Evolutionary conservation across 164 flowering plant genomes (phyloP).

Genomic region (Liriodendron chinense): DNA sequence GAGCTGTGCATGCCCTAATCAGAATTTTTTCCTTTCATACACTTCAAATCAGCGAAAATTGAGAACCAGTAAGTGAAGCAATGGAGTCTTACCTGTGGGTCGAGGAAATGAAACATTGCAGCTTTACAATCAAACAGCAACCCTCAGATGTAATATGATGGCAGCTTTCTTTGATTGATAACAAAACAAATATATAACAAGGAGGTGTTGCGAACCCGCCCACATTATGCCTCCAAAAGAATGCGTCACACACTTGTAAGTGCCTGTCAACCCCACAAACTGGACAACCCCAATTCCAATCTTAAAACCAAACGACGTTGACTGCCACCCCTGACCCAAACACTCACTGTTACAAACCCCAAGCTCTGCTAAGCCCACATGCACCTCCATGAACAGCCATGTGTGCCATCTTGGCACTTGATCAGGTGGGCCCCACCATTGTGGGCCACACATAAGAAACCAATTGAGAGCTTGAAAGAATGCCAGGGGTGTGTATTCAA

Average conservation of each 20-base stretch:
- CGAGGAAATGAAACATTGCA: no score
- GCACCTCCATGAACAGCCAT: not conserved
- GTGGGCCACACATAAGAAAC: no score
- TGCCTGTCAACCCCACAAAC: slow-evolving; percentile 14
- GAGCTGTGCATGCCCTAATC: no score
- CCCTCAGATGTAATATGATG: slow-evolving; percentile 11
- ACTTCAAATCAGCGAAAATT: no score
- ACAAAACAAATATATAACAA: slow-evolving; percentile 41
- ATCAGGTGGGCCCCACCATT: not conserved
- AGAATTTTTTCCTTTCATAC: no score
- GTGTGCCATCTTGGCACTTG: not conserved
- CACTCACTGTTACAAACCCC: no score
- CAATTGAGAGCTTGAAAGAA: no score
- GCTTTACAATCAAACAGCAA: not conserved
- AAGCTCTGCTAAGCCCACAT: no score
- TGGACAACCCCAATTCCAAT: slow-evolving; percentile 23
- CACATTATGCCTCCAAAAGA: slow-evolving; percentile 44
- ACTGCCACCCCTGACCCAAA: slow-evolving; percentile 11
- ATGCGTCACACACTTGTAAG: slow-evolving; percentile 26
- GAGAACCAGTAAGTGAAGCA: no score
- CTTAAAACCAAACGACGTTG: slow-evolving; percentile 26
- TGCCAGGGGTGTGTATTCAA: no score
- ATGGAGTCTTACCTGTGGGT: no score
- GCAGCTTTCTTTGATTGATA: slow-evolving; percentile 23
- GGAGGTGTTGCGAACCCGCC: slow-evolving; percentile 19